Evolutionary conservation across 2,329 filamentous ascomycete species (phyloP).

Genomic region (Diaporthe eres): DNA sequence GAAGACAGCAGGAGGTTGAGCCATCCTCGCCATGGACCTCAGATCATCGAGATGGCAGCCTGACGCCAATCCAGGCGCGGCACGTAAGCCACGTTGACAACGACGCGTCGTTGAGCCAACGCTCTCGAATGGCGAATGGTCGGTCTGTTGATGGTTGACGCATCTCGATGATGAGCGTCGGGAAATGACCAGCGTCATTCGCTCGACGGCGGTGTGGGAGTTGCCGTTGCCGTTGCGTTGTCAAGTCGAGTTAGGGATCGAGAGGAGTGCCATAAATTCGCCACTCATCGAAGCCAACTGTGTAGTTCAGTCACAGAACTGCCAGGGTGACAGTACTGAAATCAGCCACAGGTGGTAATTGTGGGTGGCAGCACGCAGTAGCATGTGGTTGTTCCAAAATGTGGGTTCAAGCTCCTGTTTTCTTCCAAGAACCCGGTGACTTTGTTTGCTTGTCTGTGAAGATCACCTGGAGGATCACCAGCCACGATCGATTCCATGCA

Average conservation of each 20-base stretch:
- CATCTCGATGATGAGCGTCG: constrained; percentile 19
- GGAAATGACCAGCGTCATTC: constrained; percentile 13
- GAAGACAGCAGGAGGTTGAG: not conserved
- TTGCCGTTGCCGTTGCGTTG: not conserved
- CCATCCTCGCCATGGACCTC: not conserved
- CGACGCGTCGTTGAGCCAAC: constrained; percentile 29
- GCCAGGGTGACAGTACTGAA: not conserved
- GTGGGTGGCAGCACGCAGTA: not conserved
- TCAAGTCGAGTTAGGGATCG: not conserved
- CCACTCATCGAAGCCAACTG: not conserved
- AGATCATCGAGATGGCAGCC: constrained; percentile 15
- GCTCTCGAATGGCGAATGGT: not conserved
- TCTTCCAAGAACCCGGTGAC: not conserved
- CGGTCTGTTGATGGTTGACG: not conserved
- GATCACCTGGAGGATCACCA: constrained; percentile 30
- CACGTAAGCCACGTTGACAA: constrained; percentile 16
- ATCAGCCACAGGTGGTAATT: constrained; percentile 14
- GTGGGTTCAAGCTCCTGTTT: constrained; percentile 27
- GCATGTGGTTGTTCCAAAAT: not conserved
- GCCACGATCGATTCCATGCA: constrained; percentile 17
- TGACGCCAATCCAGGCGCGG: constrained; percentile 21
- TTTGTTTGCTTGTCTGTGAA: constrained; percentile 1
- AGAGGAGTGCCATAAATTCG: not conserved
- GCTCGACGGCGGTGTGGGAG: not conserved
- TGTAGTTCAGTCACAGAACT: not conserved